Base-by-base conservation (phyloP, 2,329 filamentous ascomycete species). In the Thelonectria discophora region DNA sequence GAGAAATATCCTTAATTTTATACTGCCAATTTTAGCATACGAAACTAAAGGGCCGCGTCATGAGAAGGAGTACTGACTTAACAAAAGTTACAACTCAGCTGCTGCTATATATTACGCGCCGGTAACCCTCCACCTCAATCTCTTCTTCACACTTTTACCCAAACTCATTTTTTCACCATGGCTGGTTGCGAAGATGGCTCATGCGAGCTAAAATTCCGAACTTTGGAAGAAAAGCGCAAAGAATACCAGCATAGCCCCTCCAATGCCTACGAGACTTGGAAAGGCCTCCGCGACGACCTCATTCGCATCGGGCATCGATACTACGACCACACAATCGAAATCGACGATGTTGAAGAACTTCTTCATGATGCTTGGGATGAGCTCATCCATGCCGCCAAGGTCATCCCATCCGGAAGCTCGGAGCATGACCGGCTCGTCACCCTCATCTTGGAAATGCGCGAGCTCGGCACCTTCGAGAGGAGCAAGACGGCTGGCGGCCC, bases 361-460 rank as follows among this genome's bases (percentile, higher is more conserved):
- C 43, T 66, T 1, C 61, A 60, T 30, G 61, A 66, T 32, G 51
- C 43, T 12, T 66, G 58, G 64, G 61, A 66, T 32, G 58, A 64
- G 47, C 50, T 66, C 2, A 64, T 66, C 15, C 51, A 64, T 34
- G 55, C 58, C 1, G 61, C 60, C n/a, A 59, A 49, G 30, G 20
- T 62, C 20, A 55, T 61, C 2, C 60, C 64, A 18, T n/a, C 58
- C 12, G 42, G 37, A 13, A 62, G 46, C 39, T n/a, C 62, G 24
- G 58, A 64, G n/a, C 58, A 57, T n/a, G 61, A 66, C 42, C 47
- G 61, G 18, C 55, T 66, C 11, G 58, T 64, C 5, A 62, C 51
- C 7, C 51, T 64, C 24, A n/a, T 65, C 20, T 34, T 60, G 9
- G 58, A 62, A 40, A 27, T 60, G 2, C 50, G 61, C 24, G 64